Evolutionary conservation across 306 rosid species (phyloP).

Genomic region (Calophaca sinica): DNA sequence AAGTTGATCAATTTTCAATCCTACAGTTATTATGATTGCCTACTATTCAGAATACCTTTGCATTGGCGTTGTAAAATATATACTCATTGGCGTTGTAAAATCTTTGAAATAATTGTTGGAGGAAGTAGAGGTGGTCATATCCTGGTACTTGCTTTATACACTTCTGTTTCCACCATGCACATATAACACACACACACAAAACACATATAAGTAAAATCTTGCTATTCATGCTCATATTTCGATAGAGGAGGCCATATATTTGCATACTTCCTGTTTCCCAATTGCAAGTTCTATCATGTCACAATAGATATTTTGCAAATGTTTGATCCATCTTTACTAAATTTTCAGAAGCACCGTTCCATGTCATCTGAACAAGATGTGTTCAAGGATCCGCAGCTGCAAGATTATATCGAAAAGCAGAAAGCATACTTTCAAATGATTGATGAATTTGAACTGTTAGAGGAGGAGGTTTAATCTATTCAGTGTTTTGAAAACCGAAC

Average conservation of each 20-base stretch:
- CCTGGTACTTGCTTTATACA: too few species aligned
- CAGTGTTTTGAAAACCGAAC: background rate
- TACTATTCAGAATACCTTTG: background rate
- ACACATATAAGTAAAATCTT: too few species aligned
- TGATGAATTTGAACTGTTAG: conserved; percentile 66
- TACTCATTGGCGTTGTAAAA: too few species aligned
- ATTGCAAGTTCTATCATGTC: conserved; percentile 3
- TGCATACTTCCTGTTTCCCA: conserved; percentile 7
- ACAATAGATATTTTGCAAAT: conserved; percentile 41
- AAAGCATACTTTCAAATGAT: conserved; percentile 69
- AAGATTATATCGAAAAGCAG: conserved; percentile 64
- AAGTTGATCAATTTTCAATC: conserved; percentile 28
- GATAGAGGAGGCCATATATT: background rate
- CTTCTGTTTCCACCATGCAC: too few species aligned
- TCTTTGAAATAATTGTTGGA: too few species aligned
- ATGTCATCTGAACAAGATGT: conserved; percentile 11
- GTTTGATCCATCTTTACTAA: conserved; percentile 38
- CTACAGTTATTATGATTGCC: background rate
- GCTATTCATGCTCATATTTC: too few species aligned
- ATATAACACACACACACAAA: too few species aligned
- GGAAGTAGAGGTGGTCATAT: too few species aligned
- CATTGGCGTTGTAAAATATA: too few species aligned
- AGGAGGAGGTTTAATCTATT: conserved; percentile 68
- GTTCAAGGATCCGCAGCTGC: conserved; percentile 40
- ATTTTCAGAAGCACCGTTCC: conserved; percentile 60